phyloP scores from a whole-genome alignment of 164 flowering plant species.

The Nelumbo lutea region DNA sequence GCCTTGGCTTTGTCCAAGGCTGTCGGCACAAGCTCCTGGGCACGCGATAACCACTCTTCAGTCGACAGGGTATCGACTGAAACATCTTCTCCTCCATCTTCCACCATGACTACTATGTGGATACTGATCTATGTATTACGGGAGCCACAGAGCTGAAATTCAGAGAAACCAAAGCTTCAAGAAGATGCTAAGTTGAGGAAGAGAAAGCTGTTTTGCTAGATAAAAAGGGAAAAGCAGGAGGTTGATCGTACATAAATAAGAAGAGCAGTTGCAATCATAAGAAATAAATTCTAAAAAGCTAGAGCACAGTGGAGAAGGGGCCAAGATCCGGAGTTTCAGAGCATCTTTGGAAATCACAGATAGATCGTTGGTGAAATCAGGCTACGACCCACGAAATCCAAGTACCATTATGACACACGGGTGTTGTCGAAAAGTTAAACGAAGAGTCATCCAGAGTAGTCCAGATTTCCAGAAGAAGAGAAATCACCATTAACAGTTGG shows the following conservation, averaged over 20 bases:
- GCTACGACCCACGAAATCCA: slow-evolving; percentile 21
- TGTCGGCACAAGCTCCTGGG: slow-evolving; percentile 61
- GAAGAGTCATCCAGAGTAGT: neutral
- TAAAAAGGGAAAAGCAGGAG: slow-evolving; percentile 8
- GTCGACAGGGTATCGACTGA: slow-evolving; percentile 29
- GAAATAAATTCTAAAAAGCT: slow-evolving; percentile 9
- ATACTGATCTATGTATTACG: slow-evolving; percentile 17
- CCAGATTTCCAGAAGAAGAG: slow-evolving; percentile 3
- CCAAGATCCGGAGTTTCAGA: slow-evolving; percentile 23
- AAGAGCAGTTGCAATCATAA: slow-evolving; percentile 54
- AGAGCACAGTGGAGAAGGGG: slow-evolving; percentile 7
- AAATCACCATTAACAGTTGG: neutral
- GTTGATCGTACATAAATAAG: slow-evolving; percentile 14
- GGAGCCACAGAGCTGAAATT: slow-evolving; percentile 10
- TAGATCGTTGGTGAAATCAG: slow-evolving; percentile 18
- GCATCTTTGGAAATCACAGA: slow-evolving; percentile 51
- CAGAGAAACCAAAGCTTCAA: slow-evolving; percentile 6
- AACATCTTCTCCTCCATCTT: slow-evolving; percentile 32
- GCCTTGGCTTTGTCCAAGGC: slow-evolving; percentile 54
- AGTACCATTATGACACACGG: slow-evolving; percentile 10
- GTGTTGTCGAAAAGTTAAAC: neutral
- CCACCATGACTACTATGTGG: slow-evolving; percentile 44
- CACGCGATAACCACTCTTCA: slow-evolving; percentile 53
- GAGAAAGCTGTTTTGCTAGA: neutral
- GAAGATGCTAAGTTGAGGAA: slow-evolving; percentile 10